A percentile compares a stretch with the other conserved stretches of the same genome.
Evolutionary conservation across 495 filamentous ascomycete genomes (phyloP).

Genomic region (Acidiella bohemica): DNA sequence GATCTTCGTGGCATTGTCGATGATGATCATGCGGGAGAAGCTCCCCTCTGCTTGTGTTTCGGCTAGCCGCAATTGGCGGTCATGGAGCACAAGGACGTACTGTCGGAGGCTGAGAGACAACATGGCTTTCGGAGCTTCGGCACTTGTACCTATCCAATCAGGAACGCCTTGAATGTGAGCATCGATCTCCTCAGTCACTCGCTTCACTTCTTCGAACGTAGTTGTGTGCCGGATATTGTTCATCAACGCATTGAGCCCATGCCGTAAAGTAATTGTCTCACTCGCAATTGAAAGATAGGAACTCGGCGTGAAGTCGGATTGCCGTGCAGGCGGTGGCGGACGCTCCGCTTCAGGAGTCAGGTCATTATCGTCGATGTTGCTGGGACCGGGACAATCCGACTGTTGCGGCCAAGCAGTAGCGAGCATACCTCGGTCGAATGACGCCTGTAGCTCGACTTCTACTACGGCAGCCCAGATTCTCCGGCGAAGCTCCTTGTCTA

Average conservation of each 20-base stretch:
- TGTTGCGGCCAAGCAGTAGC: conserved; percentile 10
- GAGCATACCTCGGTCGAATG: conserved; percentile 20
- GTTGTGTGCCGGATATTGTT: conserved; percentile 17
- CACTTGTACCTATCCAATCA: conserved; percentile 5
- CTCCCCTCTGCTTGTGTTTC: conserved; percentile 8
- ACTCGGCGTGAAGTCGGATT: conserved; percentile 7
- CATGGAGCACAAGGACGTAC: conserved; percentile 18
- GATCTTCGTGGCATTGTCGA: conserved; percentile 12
- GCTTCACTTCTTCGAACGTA: conserved; percentile 18
- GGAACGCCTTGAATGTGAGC: conserved; percentile 13
- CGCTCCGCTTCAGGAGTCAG: conserved; percentile 6
- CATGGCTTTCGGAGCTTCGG: conserved; percentile 3
- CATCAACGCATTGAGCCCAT: conserved; percentile 12
- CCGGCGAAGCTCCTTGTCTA: conserved; percentile 21
- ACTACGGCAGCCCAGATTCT: conserved; percentile 18
- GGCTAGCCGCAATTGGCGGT: conserved; percentile 13
- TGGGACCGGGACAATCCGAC: conserved; percentile 14
- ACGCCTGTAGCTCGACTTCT: conserved; percentile 19
- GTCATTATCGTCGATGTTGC: conserved; percentile 18
- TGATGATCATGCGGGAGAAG: conserved; percentile 14
- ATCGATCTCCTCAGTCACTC: conserved; percentile 16
- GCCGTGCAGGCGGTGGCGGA: conserved; percentile 1
- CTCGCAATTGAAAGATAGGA: conserved; percentile 10
- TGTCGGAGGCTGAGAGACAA: conserved; percentile 17
- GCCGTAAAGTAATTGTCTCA: conserved; percentile 12